These are phyloP conservation scores for Kodamaea lidongshanica DNA, from an alignment of 805 yeast genomes.

Conservation along the genomic window DNA sequence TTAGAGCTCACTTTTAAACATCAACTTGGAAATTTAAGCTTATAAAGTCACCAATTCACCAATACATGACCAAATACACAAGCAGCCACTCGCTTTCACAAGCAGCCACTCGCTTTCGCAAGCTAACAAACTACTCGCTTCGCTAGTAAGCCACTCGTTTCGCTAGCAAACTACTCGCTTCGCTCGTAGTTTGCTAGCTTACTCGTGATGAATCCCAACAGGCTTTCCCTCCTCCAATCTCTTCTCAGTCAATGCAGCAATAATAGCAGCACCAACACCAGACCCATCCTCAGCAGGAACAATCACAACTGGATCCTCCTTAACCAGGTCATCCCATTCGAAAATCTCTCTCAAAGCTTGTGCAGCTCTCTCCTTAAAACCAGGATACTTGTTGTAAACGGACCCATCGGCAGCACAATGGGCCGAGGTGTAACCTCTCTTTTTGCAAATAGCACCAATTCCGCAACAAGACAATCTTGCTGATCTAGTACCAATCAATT, in stretches of 20 bases:
- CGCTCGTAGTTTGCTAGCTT: too few relatives aligned
- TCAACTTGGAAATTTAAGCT: too few relatives aligned
- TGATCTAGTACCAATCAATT: constrained; percentile 84
- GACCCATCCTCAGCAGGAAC: constrained; percentile 97
- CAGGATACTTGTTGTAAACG: constrained; percentile 89
- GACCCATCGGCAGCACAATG: constrained; percentile 98
- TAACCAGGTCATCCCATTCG: constrained; percentile 51
- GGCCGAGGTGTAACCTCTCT: constrained; percentile 69
- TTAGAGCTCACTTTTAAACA: too few relatives aligned
- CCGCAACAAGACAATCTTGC: constrained; percentile 93
- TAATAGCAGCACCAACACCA: constrained; percentile 97
- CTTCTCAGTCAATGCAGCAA: constrained; percentile 87
- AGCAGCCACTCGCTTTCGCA: too few relatives aligned
- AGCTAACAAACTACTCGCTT: too few relatives aligned
- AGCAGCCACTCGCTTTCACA: too few relatives aligned
- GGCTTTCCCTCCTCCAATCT: constrained; percentile 68
- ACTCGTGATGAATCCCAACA: constrained; percentile 41
- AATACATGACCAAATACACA: too few relatives aligned
- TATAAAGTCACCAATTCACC: too few relatives aligned
- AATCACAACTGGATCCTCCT: constrained; percentile 74
- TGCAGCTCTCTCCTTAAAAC: constrained; percentile 84
- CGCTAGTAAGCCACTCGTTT: too few relatives aligned
- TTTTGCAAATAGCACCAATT: constrained; percentile 86
- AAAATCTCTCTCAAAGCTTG: constrained; percentile 82
- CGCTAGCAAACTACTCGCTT: too few relatives aligned